Evolutionary conservation across 1,284 basidiomycete genomes (phyloP).

Genomic region (Veloporphyrellus conicus): DNA sequence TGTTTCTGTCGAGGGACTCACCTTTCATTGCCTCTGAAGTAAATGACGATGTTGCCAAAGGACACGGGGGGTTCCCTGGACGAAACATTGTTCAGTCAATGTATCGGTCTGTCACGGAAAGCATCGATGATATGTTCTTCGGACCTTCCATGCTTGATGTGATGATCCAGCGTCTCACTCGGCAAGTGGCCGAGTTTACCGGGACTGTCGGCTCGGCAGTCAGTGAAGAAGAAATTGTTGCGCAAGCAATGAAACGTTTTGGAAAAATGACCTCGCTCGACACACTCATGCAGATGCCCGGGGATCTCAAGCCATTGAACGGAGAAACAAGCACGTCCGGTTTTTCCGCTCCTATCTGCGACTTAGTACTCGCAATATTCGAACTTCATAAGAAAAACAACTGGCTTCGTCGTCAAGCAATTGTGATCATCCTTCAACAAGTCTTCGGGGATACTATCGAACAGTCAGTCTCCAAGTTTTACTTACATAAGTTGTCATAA

Average conservation of each 20-base stretch:
- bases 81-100: constrained; percentile 76
- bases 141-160: constrained; percentile 92
- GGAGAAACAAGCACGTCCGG: constrained; percentile 81
- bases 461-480: constrained; percentile 48
- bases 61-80: constrained; percentile 53
- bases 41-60: constrained; percentile 38
- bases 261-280: constrained; percentile 63
- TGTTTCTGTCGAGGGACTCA: constrained; percentile 85
- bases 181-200: constrained; percentile 84
- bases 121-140: constrained; percentile 90
- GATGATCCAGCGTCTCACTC: constrained; percentile 82
- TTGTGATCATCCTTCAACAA: constrained; percentile 94
- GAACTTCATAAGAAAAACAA: constrained; percentile 94
- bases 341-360: constrained; percentile 92
- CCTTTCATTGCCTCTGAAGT: constrained; percentile 62
- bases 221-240: constrained; percentile 79
- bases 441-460: constrained; percentile 94
- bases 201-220: constrained; percentile 74
- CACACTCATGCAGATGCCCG: constrained; percentile 61
- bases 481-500: neutral
- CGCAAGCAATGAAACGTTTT: constrained; percentile 68
- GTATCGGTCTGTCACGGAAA: constrained; percentile 84
- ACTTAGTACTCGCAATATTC: constrained; percentile 87
- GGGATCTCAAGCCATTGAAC: constrained; percentile 73
- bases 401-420: constrained; percentile 94